Conservation (phyloP, 2,329 filamentous ascomycete species). For the Curvularia lunata region DNA sequence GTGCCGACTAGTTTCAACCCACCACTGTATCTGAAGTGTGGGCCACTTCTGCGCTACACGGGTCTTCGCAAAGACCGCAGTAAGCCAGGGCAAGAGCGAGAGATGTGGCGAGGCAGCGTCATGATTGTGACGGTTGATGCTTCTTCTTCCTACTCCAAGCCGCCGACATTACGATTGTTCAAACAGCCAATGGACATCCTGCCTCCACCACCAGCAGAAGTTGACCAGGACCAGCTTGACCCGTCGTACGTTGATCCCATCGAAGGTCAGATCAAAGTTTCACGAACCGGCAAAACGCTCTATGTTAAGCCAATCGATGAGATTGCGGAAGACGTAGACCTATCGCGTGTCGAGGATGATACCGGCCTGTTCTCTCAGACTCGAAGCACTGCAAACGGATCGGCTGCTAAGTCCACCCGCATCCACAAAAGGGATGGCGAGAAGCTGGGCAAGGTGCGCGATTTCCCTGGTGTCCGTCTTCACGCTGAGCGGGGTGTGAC, state of each 20-base stretch:
- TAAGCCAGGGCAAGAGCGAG: constrained; percentile 61
- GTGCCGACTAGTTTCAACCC: constrained; percentile 80
- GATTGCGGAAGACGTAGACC: constrained; percentile 76
- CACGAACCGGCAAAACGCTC: constrained; percentile 81
- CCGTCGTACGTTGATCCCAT: constrained; percentile 89
- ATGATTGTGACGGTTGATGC: constrained; percentile 94
- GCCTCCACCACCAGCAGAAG: constrained; percentile 74
- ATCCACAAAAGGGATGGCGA: constrained; percentile 74
- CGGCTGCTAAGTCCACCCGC: constrained; percentile 51
- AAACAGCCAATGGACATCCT: constrained; percentile 83
- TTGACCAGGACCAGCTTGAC: constrained; percentile 68
- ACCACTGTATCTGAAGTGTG: constrained; percentile 83
- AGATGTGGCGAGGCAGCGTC: constrained; percentile 90
- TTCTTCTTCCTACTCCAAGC: constrained; percentile 79
- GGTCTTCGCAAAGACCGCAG: constrained; percentile 71
- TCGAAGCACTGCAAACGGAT: constrained; percentile 55
- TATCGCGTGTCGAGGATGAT: constrained; percentile 80
- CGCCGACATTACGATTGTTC: constrained; percentile 81
- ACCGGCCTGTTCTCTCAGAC: constrained; percentile 80
- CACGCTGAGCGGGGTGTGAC: constrained; percentile 87
- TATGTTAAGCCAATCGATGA: constrained; percentile 91
- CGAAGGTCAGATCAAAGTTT: constrained; percentile 84
- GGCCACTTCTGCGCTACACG: constrained; percentile 86
- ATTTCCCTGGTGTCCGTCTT: constrained; percentile 80
- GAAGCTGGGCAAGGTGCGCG: constrained; percentile 78